Evolutionary conservation across 768 basidiomycete species (phyloP).

Genomic region (Psilocybe sp.): DNA sequence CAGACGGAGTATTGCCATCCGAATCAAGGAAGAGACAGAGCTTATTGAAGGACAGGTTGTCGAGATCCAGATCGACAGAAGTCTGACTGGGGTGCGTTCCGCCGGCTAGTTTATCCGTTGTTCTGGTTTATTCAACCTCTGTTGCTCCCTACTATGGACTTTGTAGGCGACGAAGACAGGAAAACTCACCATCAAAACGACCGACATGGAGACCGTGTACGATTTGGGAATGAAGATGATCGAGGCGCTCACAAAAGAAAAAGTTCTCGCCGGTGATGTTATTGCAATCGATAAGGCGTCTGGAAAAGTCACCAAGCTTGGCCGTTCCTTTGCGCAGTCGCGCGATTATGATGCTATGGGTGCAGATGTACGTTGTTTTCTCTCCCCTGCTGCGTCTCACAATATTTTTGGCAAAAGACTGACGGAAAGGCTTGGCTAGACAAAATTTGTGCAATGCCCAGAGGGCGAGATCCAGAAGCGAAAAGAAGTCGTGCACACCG

Average conservation of each 20-base stretch:
- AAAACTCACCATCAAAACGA: constrained; percentile 95
- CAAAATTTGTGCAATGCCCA: constrained; percentile 97
- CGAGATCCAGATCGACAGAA: constrained; percentile 97
- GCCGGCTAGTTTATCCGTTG: constrained; percentile 11
- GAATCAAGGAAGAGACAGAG: constrained; percentile 97
- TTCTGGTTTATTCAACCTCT: constrained; percentile 7
- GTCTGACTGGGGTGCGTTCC: constrained; percentile 81
- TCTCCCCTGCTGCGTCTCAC: constrained; percentile 2
- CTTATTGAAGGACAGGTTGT: constrained; percentile 98
- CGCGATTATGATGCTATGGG: constrained; percentile 99
- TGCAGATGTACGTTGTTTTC: constrained; percentile 73
- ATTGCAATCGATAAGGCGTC: constrained; percentile 97
- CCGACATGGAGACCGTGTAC: constrained; percentile 99
- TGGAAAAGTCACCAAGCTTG: constrained; percentile 94
- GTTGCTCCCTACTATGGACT: neutral
- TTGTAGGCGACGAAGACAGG: constrained; percentile 93
- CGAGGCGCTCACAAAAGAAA: constrained; percentile 94
- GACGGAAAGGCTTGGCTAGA: constrained; percentile 45
- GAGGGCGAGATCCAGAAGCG: constrained; percentile 98
- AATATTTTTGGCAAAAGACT: constrained; percentile 4
- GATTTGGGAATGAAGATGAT: constrained; percentile 99
- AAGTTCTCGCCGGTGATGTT: constrained; percentile 92
- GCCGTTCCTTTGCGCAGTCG: constrained; percentile 94
- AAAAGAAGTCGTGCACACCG: constrained; percentile 96
- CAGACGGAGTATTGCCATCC: constrained; percentile 91